Conservation (phyloP, 2,329 filamentous ascomycete species). For the Ophiostoma fasciatum region DNA sequence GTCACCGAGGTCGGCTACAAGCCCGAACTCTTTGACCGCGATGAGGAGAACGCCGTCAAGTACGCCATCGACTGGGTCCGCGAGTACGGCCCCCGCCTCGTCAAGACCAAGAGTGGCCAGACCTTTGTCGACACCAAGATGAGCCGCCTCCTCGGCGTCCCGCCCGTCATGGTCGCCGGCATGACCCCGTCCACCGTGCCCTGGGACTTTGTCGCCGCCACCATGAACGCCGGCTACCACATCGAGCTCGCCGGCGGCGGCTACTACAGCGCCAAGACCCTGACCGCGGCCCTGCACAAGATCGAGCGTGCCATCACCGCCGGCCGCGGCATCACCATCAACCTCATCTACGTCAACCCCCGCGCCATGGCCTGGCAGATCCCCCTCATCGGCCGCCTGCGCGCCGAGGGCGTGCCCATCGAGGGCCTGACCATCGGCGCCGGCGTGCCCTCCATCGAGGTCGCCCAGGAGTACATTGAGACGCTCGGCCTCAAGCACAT, state of each 20-base stretch:
- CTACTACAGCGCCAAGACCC: slow-evolving; percentile 68
- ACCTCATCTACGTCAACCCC: slow-evolving; percentile 84
- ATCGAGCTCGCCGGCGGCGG: slow-evolving; percentile 83
- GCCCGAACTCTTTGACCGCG: slow-evolving; percentile 90
- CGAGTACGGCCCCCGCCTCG: slow-evolving; percentile 82
- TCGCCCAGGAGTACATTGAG: slow-evolving; percentile 85
- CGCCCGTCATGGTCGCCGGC: slow-evolving; percentile 79
- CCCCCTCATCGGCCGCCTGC: slow-evolving; percentile 63
- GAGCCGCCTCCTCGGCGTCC: slow-evolving; percentile 70
- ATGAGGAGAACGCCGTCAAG: slow-evolving; percentile 86
- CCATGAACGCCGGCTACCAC: slow-evolving; percentile 91
- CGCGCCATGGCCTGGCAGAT: slow-evolving; percentile 89
- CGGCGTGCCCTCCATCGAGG: slow-evolving; percentile 84
- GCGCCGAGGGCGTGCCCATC: slow-evolving; percentile 76
- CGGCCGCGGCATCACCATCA: slow-evolving; percentile 76
- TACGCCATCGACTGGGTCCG: slow-evolving; percentile 97
- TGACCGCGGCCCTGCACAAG: slow-evolving; percentile 71
- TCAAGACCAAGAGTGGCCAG: slow-evolving; percentile 76
- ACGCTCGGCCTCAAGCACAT: slow-evolving; percentile 90
- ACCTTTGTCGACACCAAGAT: slow-evolving; percentile 96
- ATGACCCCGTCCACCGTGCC: slow-evolving; percentile 87
- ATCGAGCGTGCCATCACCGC: slow-evolving; percentile 74
- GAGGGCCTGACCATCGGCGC: slow-evolving; percentile 87
- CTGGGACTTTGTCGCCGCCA: slow-evolving; percentile 83
- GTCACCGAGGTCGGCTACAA: slow-evolving; percentile 92